Base-by-base conservation (phyloP, 202 grass and related monocot genomes). In the Digitaria exilis region DNA sequence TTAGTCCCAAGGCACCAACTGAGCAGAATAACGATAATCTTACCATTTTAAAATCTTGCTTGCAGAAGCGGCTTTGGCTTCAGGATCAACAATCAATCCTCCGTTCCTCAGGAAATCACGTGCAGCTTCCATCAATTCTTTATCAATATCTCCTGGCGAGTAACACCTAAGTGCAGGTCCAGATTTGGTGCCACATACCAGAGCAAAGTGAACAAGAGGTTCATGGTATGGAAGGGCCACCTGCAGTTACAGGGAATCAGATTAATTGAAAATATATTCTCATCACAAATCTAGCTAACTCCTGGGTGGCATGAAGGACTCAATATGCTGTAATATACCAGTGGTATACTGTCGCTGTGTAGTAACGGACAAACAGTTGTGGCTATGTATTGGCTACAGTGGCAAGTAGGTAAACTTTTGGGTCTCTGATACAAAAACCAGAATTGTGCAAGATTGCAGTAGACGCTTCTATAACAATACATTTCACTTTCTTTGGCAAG, bases 181-280 rank as follows among this genome's bases (percentile, higher is more conserved):
- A 80, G 95, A 98, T 90, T 86, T 89, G 57, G 95, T 93, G 24
- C 95, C 92, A 89, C 64, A 91, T 68, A 98, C 92, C 88, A 98
- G 88, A 70, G 95, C 90, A 91, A 97, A 98, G 88, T 98, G 95
- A 91, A 93, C 87, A 73, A 95, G 79, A 67, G 95, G 92, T 89
- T 98, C 95, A 75, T 85, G 82, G 77, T 98, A 90, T 62, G 90
- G 87, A 45, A 98, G 84, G 15, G 87, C 84, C 64, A 93, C 95
- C 95, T 98, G 79, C 72, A 80, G 12, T 86, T 88, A 81, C 65
- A 78, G 86, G 78, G 0, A 62, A 85, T 5, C 26, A 46, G 74
- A 14, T 65, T 35, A 78, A 15, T 5, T 84, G 31, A 75, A 42
- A 35, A 68, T 26, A 78, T 79, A 31, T 82, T 48, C 14, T 66